Percentiles rank a stretch among this genome's conserved stretches.
These are phyloP conservation scores for Zanthoxylum bungeanum DNA, from an alignment of 345 rosid species.

Conservation along the genomic window DNA sequence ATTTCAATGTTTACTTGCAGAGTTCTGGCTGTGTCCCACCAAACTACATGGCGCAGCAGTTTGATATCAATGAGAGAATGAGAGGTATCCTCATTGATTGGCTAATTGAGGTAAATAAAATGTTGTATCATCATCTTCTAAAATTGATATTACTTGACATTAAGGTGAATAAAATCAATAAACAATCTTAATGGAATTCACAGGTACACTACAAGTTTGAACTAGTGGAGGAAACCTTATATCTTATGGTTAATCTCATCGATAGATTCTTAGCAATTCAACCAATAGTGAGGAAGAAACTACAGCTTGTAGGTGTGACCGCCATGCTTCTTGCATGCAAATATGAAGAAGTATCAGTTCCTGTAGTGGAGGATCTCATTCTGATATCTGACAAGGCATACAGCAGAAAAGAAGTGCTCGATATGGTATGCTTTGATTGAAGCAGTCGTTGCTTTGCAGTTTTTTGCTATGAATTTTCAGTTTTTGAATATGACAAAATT, in stretches of 20 bases:
- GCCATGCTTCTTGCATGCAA: constrained; percentile 98
- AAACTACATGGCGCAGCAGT: constrained; percentile 72
- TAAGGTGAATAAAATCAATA: neutral
- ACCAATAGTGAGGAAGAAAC: constrained; percentile 77
- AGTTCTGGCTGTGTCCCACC: constrained; percentile 47
- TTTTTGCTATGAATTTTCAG: neutral
- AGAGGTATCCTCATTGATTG: constrained; percentile 93
- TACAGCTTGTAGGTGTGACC: constrained; percentile 91
- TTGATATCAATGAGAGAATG: constrained; percentile 84
- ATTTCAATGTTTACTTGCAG: constrained; percentile 35
- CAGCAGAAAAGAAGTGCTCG: constrained; percentile 78
- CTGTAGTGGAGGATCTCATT: constrained; percentile 92
- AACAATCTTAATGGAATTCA: constrained; percentile 13
- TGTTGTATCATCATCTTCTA: neutral
- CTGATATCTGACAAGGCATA: constrained; percentile 90
- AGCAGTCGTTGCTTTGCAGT: too few species aligned
- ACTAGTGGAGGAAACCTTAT: constrained; percentile 92
- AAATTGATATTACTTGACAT: neutral
- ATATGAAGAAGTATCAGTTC: constrained; percentile 95
- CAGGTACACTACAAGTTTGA: constrained; percentile 99
- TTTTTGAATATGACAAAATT: neutral
- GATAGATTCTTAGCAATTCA: constrained; percentile 81
- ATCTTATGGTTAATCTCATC: constrained; percentile 83
- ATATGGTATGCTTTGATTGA: constrained; percentile 51
- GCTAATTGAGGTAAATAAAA: constrained; percentile 71